Evolutionary conservation across 129 eudicot genomes (phyloP), one percentile per base, ranked within the genome.

Genomic region (Solidago caesia): DNA sequence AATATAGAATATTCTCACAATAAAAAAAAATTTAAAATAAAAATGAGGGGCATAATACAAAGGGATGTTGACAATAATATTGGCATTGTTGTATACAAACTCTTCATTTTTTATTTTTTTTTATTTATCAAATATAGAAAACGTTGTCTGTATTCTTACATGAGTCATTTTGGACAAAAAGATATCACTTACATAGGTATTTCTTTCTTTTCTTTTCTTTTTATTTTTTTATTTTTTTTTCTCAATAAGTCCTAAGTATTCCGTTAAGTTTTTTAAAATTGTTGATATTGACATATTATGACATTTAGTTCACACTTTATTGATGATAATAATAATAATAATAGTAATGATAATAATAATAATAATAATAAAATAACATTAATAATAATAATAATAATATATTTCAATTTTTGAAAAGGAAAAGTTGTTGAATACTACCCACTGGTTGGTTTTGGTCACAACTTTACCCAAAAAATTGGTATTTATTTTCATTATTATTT

Each of bases 371-470:
- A 10, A 25, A 2, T 4, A 8, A 60, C 5, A 26, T n/a, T n/a
- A n/a, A n/a, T 27, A 26, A 61, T 8, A 25, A 21, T 21, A 21
- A 21, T 0, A 21, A 21, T 6, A 14, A 48, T 68, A 27, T 11
- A 26, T 21, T 78, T 78, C 12, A 53, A 71, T 42, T 78, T 39
- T 8, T 71, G 76, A 63, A 64, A 78, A 42, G 49, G 66, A 72
- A 47, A 64, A 71, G 82, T 44, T 63, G 73, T 53, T 51, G 16
- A 79, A 71, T 64, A 58, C 43, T 72, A 72, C 68, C 60, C 62
- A 65, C 67, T 64, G 41, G 78, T 72, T 71, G 70, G 60, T 55
- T n/a, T 72, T 55, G n/a, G 44, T 66, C 61, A 79, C 78, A 72
- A 13, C 25, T 65, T 55, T 15, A 46, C 58, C 65, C 53, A 64